A percentile compares a stretch with the other conserved stretches of the same genome.
Conservation (phyloP, 2,329 filamentous ascomycete species). For the Arthrobotrys musiformis region DNA sequence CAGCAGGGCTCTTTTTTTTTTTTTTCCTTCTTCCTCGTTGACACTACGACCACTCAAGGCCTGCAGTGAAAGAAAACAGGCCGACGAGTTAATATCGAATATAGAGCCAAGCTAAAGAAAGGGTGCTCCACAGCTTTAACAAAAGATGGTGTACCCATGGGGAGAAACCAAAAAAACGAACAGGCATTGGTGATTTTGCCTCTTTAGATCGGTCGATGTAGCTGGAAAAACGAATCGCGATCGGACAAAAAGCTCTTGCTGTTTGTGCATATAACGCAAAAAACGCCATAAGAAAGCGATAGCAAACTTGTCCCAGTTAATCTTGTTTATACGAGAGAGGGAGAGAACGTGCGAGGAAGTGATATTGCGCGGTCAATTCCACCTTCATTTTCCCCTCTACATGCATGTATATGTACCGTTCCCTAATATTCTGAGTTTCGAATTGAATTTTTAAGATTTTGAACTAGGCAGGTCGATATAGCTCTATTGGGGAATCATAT, state of each 20-base stretch:
- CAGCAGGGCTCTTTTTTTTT: slow-evolving; percentile 8
- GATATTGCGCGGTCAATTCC: slow-evolving; percentile 52
- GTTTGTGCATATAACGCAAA: slow-evolving; percentile 17
- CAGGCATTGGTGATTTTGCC: slow-evolving; percentile 33
- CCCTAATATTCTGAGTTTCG: no score
- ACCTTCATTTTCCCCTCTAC: no score
- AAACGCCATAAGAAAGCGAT: background rate
- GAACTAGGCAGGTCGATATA: slow-evolving; percentile 54
- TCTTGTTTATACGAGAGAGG: background rate
- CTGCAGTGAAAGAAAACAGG: slow-evolving; percentile 27
- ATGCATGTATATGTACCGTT: no score
- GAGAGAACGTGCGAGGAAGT: no score
- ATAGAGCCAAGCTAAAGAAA: slow-evolving; percentile 29
- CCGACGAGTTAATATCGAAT: slow-evolving; percentile 45
- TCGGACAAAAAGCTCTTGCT: slow-evolving; percentile 23
- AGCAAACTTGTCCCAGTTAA: background rate
- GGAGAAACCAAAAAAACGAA: background rate
- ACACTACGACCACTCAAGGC: slow-evolving; percentile 1
- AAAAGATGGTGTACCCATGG: slow-evolving; percentile 21
- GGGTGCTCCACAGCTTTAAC: slow-evolving; percentile 32
- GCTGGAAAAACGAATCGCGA: slow-evolving; percentile 19
- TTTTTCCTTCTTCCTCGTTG: background rate
- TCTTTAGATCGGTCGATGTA: slow-evolving; percentile 45
- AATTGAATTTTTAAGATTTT: background rate
- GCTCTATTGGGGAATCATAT: background rate